These are phyloP conservation scores for Torrubiellomyces zombiae DNA, from an alignment of 2,329 filamentous ascomycete genomes.

Conservation along the genomic window DNA sequence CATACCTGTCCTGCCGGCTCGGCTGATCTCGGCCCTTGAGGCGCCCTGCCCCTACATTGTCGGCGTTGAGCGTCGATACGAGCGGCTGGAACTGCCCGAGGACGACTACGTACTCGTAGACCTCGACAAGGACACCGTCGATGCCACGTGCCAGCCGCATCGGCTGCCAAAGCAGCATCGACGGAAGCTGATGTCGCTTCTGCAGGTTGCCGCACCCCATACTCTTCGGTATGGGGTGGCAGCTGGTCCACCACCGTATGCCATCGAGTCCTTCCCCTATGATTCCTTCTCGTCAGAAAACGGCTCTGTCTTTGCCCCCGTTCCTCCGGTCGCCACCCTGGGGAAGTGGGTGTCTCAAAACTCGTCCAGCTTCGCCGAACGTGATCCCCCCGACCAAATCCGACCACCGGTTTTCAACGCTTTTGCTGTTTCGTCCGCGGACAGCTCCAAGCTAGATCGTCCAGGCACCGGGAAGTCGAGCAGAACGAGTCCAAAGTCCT, in stretches of 20 bases:
- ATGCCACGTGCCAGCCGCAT: slow-evolving; percentile 63
- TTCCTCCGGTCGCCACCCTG: slow-evolving; percentile 52
- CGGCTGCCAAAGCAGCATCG: slow-evolving; percentile 76
- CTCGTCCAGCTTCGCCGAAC: slow-evolving; percentile 69
- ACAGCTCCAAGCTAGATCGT: slow-evolving; percentile 50
- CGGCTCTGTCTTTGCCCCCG: slow-evolving; percentile 58
- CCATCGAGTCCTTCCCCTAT: slow-evolving; percentile 80
- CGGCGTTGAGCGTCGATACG: slow-evolving; percentile 84
- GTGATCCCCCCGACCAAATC: slow-evolving; percentile 31
- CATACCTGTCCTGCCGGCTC: slow-evolving; percentile 77
- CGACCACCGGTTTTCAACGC: slow-evolving; percentile 74
- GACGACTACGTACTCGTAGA: slow-evolving; percentile 95
- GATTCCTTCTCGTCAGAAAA: slow-evolving; percentile 84
- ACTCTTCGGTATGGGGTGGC: slow-evolving; percentile 74
- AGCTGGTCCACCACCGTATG: slow-evolving; percentile 81
- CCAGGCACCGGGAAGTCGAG: slow-evolving; percentile 58
- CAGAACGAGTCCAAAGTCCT: slow-evolving; percentile 44
- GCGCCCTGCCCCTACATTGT: slow-evolving; percentile 96
- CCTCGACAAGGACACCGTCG: slow-evolving; percentile 77
- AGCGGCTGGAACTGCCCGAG: slow-evolving; percentile 69
- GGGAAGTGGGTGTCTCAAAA: slow-evolving; percentile 80
- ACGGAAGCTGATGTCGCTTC: slow-evolving; percentile 70
- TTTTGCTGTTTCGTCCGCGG: slow-evolving; percentile 61
- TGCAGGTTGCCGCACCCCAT: slow-evolving; percentile 83
- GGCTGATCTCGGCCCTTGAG: slow-evolving; percentile 78